Base-by-base conservation (phyloP, 1,139 yeast species). In the Kurtzmaniella quercitrusa region DNA sequence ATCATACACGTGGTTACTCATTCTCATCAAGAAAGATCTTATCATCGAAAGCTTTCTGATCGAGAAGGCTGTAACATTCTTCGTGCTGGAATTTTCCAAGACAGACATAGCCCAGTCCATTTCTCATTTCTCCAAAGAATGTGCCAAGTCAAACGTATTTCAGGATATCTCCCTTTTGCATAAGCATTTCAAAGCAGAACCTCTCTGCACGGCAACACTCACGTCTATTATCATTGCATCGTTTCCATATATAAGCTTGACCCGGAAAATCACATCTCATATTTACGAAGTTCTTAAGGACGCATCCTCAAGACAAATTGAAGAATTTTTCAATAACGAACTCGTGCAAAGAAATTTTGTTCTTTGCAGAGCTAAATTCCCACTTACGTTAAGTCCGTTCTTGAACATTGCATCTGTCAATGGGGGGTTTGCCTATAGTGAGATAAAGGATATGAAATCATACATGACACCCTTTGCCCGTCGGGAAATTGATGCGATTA, bases 351-450 rank as follows among this genome's bases (percentile, higher is more conserved):
- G 76, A 45, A 68, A 81, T n/a, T 55, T 88, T 23, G 67, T 78
- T 15, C 57, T 88, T 23, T 64, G 88, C 0, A 71, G 84, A 47
- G 84, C 94, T 0, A 88, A 88, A 53, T 76, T 87, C 49, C 97
- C 97, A 0, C 68, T 80, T n/a, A 68, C 80, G 2, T 59, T 87
- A 15, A 59, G 72, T 2, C 85, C 94, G 1, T 82, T 82, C 49
- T 62, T 88, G 35, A 73, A 78, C 42, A 54, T 88, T 12, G 72
- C 84, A 2, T 71, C 84, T 11, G 75, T 82, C 22, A 82, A 84
- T 50, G 82, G 86, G 1, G 76, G 75, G 42, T 76, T 82, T 55
- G 94, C 95, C 0, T 71, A 76, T 48, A 78, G 76, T 46, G 86
- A 83, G 49, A 67, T 89, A 45, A 66, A 73, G 28, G 71, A 71